Percentiles rank a stretch among this genome's conserved stretches.
phyloP scores from a whole-genome alignment of 179 eudicot genomes.

The Camellia oleifera region DNA sequence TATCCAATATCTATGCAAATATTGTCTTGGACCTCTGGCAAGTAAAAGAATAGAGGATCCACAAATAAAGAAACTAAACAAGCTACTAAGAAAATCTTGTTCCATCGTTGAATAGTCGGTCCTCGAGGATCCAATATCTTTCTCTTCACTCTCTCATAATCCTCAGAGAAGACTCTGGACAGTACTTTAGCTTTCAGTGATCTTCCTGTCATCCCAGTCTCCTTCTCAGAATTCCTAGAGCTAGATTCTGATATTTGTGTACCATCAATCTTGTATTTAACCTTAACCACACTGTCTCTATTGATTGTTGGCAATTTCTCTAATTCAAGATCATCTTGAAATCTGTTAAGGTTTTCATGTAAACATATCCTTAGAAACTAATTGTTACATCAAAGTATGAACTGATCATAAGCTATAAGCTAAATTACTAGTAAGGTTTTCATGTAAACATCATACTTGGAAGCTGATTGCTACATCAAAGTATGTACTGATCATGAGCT shows the following conservation, averaged over 20 bases:
- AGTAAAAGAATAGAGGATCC: constrained; percentile 67
- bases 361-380: background rate
- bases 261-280: constrained; percentile 42
- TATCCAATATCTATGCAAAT: constrained; percentile 46
- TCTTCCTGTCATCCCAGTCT: constrained; percentile 11
- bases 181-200: constrained; percentile 44
- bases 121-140: constrained; percentile 64
- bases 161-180: constrained; percentile 63
- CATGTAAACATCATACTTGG: background rate
- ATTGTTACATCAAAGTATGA: background rate
- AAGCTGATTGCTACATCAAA: background rate
- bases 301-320: constrained; percentile 22
- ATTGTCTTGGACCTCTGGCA: constrained; percentile 38
- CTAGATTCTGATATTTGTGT: constrained; percentile 24
- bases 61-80: constrained; percentile 58
- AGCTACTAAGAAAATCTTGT: constrained; percentile 57
- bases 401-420: background rate
- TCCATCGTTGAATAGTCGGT: constrained; percentile 43
- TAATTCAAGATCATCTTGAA: constrained; percentile 36
- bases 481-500: background rate
- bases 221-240: constrained; percentile 18
- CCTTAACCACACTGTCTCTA: constrained; percentile 30
- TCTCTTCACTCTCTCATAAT: constrained; percentile 45
- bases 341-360: constrained; percentile 21
- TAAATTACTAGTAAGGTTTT: background rate